Evolutionary conservation across 1,284 basidiomycete genomes (phyloP).

Genomic region (Hemileia vastatrix): DNA sequence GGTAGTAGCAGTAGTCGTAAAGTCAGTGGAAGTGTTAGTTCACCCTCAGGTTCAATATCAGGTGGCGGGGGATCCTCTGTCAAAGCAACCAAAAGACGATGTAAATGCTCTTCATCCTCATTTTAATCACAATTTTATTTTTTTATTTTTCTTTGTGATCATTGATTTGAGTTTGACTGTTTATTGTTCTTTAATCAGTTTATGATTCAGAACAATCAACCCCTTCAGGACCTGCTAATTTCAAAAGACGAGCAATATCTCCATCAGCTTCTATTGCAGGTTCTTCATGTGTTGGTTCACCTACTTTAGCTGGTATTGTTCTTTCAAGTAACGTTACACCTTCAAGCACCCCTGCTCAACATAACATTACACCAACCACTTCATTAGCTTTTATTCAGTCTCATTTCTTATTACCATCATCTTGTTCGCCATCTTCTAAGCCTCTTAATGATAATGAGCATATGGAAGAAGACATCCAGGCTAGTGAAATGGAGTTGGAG

Average conservation of each 20-base stretch:
- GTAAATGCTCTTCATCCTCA: too few relatives aligned
- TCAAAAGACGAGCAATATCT: constrained; percentile 12
- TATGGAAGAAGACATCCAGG: too few relatives aligned
- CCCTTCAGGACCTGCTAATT: background rate
- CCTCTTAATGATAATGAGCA: too few relatives aligned
- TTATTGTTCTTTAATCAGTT: background rate
- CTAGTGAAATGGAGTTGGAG: too few relatives aligned
- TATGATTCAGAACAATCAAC: constrained; percentile 10
- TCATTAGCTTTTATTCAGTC: too few relatives aligned
- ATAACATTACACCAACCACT: too few relatives aligned
- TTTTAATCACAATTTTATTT: too few relatives aligned
- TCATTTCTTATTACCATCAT: too few relatives aligned
- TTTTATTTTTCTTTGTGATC: background rate
- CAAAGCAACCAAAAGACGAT: constrained; percentile 6
- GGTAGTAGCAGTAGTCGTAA: background rate
- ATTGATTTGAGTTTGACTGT: background rate
- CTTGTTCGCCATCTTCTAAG: too few relatives aligned
- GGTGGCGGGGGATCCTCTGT: background rate
- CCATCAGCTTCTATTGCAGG: constrained; percentile 4
- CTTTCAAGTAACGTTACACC: too few relatives aligned
- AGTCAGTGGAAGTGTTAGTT: background rate
- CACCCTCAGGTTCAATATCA: background rate
- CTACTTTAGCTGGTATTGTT: too few relatives aligned
- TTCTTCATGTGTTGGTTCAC: constrained; percentile 15
- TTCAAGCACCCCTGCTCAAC: too few relatives aligned